Evolutionary conservation across 2,329 filamentous ascomycete genomes (phyloP).

Genomic region (Nemania sp.): DNA sequence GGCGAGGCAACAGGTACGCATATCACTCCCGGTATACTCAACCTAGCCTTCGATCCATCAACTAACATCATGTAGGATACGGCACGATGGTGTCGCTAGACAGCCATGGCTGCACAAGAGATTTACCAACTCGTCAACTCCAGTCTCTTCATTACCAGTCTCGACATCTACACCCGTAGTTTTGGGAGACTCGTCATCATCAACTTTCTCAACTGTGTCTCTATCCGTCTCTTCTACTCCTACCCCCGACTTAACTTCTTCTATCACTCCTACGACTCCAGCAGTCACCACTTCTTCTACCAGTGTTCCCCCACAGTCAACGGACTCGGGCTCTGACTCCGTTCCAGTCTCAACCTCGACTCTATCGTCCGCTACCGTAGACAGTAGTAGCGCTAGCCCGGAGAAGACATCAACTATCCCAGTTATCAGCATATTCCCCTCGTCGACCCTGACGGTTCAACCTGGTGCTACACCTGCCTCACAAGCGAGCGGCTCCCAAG

Average conservation of each 20-base stretch:
- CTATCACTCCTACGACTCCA: conserved; percentile 3
- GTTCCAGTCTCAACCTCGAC: conserved; percentile 13
- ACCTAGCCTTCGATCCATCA: background rate
- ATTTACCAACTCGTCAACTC: conserved; percentile 29
- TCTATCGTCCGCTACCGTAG: conserved; percentile 28
- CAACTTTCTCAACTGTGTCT: conserved; percentile 8
- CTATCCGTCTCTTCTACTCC: conserved; percentile 1
- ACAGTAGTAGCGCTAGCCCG: conserved; percentile 21
- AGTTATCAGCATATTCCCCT: conserved; percentile 31
- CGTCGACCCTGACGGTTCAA: conserved; percentile 24
- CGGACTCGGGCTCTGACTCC: conserved; percentile 13
- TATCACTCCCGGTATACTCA: no score
- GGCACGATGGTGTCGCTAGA: conserved; percentile 26
- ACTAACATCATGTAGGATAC: conserved; percentile 33
- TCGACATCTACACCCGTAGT: conserved; percentile 10
- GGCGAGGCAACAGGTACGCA: conserved; percentile 35
- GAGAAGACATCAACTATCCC: conserved; percentile 27
- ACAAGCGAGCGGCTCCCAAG: conserved; percentile 1
- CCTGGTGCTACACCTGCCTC: background rate
- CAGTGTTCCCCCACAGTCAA: conserved; percentile 11
- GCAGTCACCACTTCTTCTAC: conserved; percentile 15
- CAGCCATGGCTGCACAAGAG: conserved; percentile 28
- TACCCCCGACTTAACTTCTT: background rate
- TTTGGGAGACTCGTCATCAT: conserved; percentile 7
- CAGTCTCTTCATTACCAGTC: conserved; percentile 5